Evolutionary conservation across 768 basidiomycete species (phyloP), one percentile per base, ranked within the genome.

Genomic region (Trametes elegans): DNA sequence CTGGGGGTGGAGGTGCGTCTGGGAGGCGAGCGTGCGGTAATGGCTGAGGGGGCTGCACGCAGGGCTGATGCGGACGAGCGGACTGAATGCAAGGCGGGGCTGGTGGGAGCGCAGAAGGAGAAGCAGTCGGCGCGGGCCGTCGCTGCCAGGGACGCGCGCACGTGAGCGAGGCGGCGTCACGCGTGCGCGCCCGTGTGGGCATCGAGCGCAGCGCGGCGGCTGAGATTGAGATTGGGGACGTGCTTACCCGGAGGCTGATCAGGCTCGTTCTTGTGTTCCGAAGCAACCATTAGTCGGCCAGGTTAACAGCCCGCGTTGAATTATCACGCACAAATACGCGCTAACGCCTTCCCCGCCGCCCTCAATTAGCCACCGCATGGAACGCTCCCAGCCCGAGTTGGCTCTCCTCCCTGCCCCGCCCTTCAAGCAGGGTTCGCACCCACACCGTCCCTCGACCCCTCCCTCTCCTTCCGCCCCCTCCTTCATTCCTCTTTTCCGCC

Each of bases 301-400:
- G n/a, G n/a, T n/a, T n/a, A n/a, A n/a, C n/a, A n/a, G n/a, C n/a
- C n/a, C n/a, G n/a, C n/a, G n/a, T n/a, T n/a, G n/a, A n/a, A n/a
- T n/a, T n/a, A n/a, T n/a, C n/a, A n/a, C n/a, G n/a, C n/a, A n/a
- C n/a, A n/a, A n/a, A n/a, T n/a, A n/a, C n/a, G n/a, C n/a, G n/a
- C 46, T 13, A n/a, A 16, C 41, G 13, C 38, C 23, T 44, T 28
- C 43, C 48, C 28, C 36, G 27, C 55, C 48, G 48, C 55, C 54
- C 55, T 57, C 55, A 57, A 57, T 57, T 57, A 50, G 55, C 34
- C 24, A 36, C 48, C 18, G 31, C 36, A 43, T 50, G 55, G 55
- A 50, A 57, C 28, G 51, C 51, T 55, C 54, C 46, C 54, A 55
- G 38, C 54, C 54, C 40, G 39, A 38, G n/a, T 41, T 29, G 46